phyloP scores from a whole-genome alignment of 495 filamentous ascomycete genomes.

The Cudoniella acicularis region DNA sequence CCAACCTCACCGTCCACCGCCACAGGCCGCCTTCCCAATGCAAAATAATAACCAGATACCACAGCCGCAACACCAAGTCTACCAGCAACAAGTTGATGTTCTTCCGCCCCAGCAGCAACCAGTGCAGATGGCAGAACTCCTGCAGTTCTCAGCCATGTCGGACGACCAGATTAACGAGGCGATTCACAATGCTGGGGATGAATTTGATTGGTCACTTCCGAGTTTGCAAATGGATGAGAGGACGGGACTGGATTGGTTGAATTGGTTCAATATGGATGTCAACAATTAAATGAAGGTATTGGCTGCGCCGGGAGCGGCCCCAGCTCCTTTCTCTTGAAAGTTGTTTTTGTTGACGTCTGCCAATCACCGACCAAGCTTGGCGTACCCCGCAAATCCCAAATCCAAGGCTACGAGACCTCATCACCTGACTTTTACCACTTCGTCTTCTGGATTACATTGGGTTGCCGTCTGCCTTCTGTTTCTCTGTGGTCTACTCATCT shows the following conservation, averaged over 20 bases:
- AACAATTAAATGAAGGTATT: not conserved
- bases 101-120: no score
- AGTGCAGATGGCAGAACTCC: constrained; percentile 34
- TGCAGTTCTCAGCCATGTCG: constrained; percentile 67
- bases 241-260: constrained; percentile 52
- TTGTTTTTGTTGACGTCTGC: not conserved
- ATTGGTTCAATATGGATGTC: constrained; percentile 46
- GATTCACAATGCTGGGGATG: constrained; percentile 53
- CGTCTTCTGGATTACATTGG: no score
- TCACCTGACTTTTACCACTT: no score
- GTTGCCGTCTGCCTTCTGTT: no score
- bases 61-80: not conserved
- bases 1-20: not conserved
- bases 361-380: no score
- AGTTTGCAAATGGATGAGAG: constrained; percentile 54
- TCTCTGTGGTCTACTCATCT: no score
- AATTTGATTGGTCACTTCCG: constrained; percentile 48
- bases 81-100: constrained; percentile 2
- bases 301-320: no score
- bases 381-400: no score
- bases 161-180: constrained; percentile 61
- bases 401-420: no score
- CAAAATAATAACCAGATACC: not conserved
- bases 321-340: no score
- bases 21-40: not conserved